These are phyloP conservation scores for Salvia sclarea DNA, from an alignment of 305 asterid genomes.

Conservation along the genomic window DNA sequence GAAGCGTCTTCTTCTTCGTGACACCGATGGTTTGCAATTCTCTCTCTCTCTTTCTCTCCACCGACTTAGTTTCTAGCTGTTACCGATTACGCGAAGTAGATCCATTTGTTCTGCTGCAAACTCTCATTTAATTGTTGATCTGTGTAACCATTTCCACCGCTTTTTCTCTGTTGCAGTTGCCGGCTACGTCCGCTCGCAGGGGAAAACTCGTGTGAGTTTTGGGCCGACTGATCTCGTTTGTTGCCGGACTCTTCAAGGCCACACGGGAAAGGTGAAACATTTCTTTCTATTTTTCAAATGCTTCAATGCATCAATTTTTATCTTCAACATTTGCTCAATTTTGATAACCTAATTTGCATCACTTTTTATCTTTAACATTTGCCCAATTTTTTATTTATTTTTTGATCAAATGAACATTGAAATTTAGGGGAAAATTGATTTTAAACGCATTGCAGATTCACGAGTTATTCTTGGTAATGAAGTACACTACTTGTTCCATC, in stretches of 20 bases:
- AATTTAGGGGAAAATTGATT: background rate
- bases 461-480: background rate
- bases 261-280: slow-evolving; percentile 77
- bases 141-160: background rate
- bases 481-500: background rate
- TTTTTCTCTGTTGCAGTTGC: slow-evolving; percentile 54
- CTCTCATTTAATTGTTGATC: background rate
- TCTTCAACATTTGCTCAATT: background rate
- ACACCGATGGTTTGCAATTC: slow-evolving; percentile 65
- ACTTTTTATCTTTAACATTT: too few species aligned
- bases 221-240: slow-evolving; percentile 98
- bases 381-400: too few species aligned
- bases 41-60: background rate
- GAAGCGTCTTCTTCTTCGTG: slow-evolving; percentile 77
- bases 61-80: slow-evolving; percentile 1
- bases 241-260: slow-evolving; percentile 96
- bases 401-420: too few species aligned
- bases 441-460: slow-evolving; percentile 1
- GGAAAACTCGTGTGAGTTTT: slow-evolving; percentile 73
- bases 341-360: background rate
- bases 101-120: slow-evolving; percentile 38
- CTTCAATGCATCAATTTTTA: slow-evolving; percentile 4
- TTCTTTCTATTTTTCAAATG: background rate
- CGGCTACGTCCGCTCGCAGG: slow-evolving; percentile 79
- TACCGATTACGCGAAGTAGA: slow-evolving; percentile 35